phyloP scores from a whole-genome alignment of 2,329 filamentous ascomycete genomes.

The Purpureocillium takamizusanense region DNA sequence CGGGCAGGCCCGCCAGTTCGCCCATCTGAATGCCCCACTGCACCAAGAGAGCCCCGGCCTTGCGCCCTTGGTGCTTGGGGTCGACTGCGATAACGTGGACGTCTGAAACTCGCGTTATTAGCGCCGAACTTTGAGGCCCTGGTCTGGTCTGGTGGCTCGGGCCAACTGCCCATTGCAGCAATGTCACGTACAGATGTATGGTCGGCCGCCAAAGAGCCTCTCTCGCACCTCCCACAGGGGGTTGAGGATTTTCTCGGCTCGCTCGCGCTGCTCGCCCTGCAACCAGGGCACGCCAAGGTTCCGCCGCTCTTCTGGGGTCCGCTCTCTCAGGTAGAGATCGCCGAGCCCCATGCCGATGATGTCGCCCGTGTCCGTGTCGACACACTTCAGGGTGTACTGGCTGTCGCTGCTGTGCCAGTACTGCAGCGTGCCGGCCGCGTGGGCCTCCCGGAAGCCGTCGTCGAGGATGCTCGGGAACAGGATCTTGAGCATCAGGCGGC shows the following conservation, averaged over 20 bases:
- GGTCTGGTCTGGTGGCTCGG: neutral
- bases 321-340: conserved; percentile 29
- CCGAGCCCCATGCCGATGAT: conserved; percentile 38
- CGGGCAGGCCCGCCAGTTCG: conserved; percentile 25
- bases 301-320: conserved; percentile 30
- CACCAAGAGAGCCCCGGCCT: conserved; percentile 30
- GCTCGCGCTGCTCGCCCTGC: conserved; percentile 29
- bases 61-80: conserved; percentile 31
- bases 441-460: conserved; percentile 31
- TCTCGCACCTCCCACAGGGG: conserved; percentile 32
- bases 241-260: conserved; percentile 31
- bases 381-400: conserved; percentile 38
- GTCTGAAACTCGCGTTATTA: conserved; percentile 16
- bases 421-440: conserved; percentile 29
- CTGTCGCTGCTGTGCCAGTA: conserved; percentile 27
- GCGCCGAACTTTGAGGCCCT: neutral
- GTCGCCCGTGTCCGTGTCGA: conserved; percentile 31
- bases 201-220: conserved; percentile 27
- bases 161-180: too few relatives aligned
- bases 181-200: conserved; percentile 29
- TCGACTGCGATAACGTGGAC: conserved; percentile 34
- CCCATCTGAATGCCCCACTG: conserved; percentile 29
- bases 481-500: conserved; percentile 29
- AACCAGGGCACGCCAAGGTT: conserved; percentile 37
- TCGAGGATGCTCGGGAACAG: conserved; percentile 28